Conservation (phyloP, 2,329 filamentous ascomycete species). For the Aspergillus ibericus region DNA sequence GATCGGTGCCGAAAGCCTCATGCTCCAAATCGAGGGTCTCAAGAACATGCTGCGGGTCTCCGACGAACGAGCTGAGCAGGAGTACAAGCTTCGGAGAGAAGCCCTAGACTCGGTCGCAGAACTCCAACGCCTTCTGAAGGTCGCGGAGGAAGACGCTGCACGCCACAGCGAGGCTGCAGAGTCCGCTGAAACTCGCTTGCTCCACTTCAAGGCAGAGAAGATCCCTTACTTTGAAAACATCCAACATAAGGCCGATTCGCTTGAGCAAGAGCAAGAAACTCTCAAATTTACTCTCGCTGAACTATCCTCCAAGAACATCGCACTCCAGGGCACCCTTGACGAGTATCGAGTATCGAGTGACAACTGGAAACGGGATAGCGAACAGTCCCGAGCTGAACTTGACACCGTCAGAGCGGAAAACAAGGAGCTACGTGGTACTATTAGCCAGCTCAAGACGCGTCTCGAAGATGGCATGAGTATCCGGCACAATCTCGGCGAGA, state of each 20-base stretch:
- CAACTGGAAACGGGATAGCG: constrained; percentile 60
- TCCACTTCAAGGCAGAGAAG: constrained; percentile 66
- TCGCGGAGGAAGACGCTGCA: constrained; percentile 59
- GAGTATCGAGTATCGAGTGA: constrained; percentile 63
- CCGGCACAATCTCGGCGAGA: constrained; percentile 78
- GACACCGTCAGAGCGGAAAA: constrained; percentile 61
- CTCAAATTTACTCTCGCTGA: constrained; percentile 54
- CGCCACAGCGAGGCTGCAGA: constrained; percentile 53
- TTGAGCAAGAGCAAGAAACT: constrained; percentile 66
- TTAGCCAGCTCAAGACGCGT: constrained; percentile 73
- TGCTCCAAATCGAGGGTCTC: constrained; percentile 63
- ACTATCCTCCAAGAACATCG: constrained; percentile 60
- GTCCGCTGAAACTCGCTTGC: constrained; percentile 65
- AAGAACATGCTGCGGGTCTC: constrained; percentile 67
- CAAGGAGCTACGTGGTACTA: constrained; percentile 70
- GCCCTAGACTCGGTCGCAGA: constrained; percentile 73
- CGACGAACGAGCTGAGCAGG: constrained; percentile 64
- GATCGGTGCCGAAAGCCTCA: constrained; percentile 50
- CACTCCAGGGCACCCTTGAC: constrained; percentile 61
- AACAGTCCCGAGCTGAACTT: constrained; percentile 48
- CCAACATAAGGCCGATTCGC: constrained; percentile 65
- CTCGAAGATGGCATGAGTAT: constrained; percentile 83
- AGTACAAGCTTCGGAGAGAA: constrained; percentile 62
- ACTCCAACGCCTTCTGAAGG: constrained; percentile 67
- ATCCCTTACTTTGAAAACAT: constrained; percentile 64